Percentiles rank a stretch among this genome's conserved stretches.
Evolutionary conservation across 2,329 filamentous ascomycete genomes (phyloP).

Genomic region (Malbranchea zuffiana): DNA sequence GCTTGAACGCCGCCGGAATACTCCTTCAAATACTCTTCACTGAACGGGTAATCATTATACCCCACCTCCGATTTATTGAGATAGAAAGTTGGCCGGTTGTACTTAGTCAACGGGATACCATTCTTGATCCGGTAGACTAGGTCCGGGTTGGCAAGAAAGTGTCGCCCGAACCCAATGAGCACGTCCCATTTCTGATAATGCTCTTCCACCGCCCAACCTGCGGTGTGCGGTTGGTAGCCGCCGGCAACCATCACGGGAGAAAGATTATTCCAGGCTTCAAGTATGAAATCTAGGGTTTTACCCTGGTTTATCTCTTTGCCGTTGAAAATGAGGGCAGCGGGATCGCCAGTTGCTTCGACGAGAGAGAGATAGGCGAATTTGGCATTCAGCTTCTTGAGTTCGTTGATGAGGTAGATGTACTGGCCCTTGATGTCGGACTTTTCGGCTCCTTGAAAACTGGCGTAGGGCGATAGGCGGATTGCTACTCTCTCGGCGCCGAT

Average conservation of each 20-base stretch:
- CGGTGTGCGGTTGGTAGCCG: slow-evolving; percentile 34
- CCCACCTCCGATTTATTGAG: slow-evolving; percentile 25
- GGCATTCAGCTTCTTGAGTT: slow-evolving; percentile 41
- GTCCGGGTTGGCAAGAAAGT: slow-evolving; percentile 38
- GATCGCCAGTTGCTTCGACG: slow-evolving; percentile 49
- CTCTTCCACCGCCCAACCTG: slow-evolving; percentile 26
- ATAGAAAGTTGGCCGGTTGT: slow-evolving; percentile 36
- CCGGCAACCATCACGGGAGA: slow-evolving; percentile 43
- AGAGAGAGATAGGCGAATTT: slow-evolving; percentile 52
- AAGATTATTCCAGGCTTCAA: slow-evolving; percentile 35
- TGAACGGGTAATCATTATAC: slow-evolving; percentile 31
- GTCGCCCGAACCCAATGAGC: slow-evolving; percentile 33
- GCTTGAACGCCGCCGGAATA: no score
- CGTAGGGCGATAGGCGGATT: slow-evolving; percentile 40
- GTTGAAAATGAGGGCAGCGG: no score
- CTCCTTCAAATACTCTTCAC: slow-evolving; percentile 4
- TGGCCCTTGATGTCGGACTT: slow-evolving; percentile 54
- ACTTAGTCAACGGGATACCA: slow-evolving; percentile 28
- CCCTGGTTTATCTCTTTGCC: slow-evolving; percentile 24
- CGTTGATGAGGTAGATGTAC: slow-evolving; percentile 47
- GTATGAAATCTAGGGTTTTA: slow-evolving; percentile 33
- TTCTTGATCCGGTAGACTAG: slow-evolving; percentile 34
- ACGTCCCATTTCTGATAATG: slow-evolving; percentile 23
- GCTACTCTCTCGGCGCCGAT: slow-evolving; percentile 37
- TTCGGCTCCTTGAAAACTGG: slow-evolving; percentile 38